phyloP scores from a whole-genome alignment of 2,329 filamentous ascomycete genomes.

The Sporothrix globosa region DNA sequence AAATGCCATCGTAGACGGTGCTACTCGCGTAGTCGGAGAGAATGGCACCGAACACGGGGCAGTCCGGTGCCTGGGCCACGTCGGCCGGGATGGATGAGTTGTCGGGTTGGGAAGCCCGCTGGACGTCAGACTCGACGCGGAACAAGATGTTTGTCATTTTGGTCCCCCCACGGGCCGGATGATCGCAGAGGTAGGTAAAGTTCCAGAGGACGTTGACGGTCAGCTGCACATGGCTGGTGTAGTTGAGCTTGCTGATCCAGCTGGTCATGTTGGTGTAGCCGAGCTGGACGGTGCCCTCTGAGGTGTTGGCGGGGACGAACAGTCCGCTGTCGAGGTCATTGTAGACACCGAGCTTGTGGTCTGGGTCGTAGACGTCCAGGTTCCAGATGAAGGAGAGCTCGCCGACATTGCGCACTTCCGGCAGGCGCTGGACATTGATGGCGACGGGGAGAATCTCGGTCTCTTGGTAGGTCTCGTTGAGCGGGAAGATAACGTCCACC shows the following conservation, averaged over 20 bases:
- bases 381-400: constrained; percentile 12
- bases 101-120: neutral
- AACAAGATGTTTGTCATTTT: constrained; percentile 7
- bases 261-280: constrained; percentile 28
- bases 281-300: constrained; percentile 16
- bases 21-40: neutral
- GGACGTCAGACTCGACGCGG: neutral
- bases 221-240: constrained; percentile 22
- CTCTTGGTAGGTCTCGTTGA: constrained; percentile 33
- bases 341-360: neutral
- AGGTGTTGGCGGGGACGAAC: constrained; percentile 6
- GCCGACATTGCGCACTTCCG: neutral
- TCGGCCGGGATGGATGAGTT: constrained; percentile 16
- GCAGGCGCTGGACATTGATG: constrained; percentile 28
- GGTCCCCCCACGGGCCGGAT: neutral
- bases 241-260: constrained; percentile 6
- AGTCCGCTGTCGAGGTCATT: constrained; percentile 14
- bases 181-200: constrained; percentile 8
- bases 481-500: constrained; percentile 33
- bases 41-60: constrained; percentile 27
- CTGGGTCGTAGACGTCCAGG: constrained; percentile 16
- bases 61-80: constrained; percentile 26
- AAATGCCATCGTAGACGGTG: neutral
- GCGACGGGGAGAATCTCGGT: constrained; percentile 31
- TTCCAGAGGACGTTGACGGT: neutral